phyloP scores from a whole-genome alignment of 352 stramenopile genomes.

The Thalassiosira livingstoniorum region DNA sequence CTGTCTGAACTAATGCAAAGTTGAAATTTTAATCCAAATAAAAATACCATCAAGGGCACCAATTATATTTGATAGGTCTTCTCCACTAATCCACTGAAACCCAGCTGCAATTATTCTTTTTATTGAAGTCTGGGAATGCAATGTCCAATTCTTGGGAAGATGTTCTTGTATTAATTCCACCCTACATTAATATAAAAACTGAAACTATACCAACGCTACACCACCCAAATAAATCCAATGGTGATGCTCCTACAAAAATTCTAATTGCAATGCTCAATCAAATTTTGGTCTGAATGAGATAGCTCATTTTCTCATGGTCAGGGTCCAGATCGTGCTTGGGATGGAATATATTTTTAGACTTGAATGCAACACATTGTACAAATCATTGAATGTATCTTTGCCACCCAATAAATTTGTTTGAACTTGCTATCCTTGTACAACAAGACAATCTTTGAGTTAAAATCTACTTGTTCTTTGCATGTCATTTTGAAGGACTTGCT shows the following conservation, averaged over 20 bases:
- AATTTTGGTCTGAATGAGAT: background rate
- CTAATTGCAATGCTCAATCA: background rate
- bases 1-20: background rate
- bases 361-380: too few species aligned
- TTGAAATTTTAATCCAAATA: constrained; percentile 14
- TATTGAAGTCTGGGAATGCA: background rate
- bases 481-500: too few species aligned
- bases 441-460: too few species aligned
- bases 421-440: too few species aligned
- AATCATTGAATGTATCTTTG: too few species aligned
- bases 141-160: background rate
- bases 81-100: constrained; percentile 9
- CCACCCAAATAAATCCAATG: background rate
- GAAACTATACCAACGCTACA: background rate
- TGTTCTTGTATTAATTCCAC: constrained; percentile 1
- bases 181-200: background rate
- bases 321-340: background rate
- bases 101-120: constrained; percentile 10
- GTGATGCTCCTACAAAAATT: constrained; percentile 5
- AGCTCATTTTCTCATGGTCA: background rate
- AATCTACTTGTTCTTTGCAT: too few species aligned
- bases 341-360: background rate
- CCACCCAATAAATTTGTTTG: too few species aligned
- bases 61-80: constrained; percentile 19
- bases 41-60: constrained; percentile 24